Evolutionary conservation across 306 rosid genomes (phyloP).

Genomic region (Bauhinia variegata): DNA sequence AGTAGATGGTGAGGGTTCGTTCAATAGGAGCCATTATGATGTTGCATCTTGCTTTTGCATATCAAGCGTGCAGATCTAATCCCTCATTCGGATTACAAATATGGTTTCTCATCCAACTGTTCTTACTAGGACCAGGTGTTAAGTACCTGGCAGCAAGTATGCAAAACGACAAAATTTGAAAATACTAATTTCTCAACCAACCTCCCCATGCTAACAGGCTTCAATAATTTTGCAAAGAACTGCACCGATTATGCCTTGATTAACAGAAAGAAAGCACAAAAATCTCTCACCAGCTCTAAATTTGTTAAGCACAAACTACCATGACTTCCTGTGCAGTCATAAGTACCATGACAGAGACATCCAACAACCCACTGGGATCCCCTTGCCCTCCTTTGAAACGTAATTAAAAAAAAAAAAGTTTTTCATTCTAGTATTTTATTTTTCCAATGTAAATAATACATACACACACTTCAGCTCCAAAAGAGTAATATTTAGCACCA

Average conservation of each 20-base stretch:
- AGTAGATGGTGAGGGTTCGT: slow-evolving; percentile 17
- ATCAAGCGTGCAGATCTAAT: background rate
- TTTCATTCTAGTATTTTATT: too few relatives aligned
- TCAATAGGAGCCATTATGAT: background rate
- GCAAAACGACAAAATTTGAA: slow-evolving; percentile 15
- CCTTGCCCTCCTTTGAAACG: too few relatives aligned
- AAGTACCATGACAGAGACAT: too few relatives aligned
- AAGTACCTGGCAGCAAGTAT: too few relatives aligned
- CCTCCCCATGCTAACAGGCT: too few relatives aligned
- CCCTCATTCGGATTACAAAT: too few relatives aligned
- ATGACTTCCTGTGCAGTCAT: slow-evolving; percentile 25
- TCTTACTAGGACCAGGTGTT: too few relatives aligned
- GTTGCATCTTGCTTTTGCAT: background rate
- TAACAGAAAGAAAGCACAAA: slow-evolving; percentile 24
- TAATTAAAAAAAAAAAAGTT: too few relatives aligned
- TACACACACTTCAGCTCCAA: background rate
- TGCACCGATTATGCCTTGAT: slow-evolving; percentile 22
- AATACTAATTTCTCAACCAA: background rate
- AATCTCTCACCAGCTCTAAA: slow-evolving; percentile 20
- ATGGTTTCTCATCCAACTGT: slow-evolving; percentile 9
- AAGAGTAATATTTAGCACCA: background rate
- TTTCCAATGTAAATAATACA: background rate
- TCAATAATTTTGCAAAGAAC: slow-evolving; percentile 14
- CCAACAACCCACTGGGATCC: too few relatives aligned
- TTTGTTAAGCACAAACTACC: slow-evolving; percentile 22